Base-by-base conservation (phyloP, 148 eudicot genomes). In the Limonium bicolor region DNA sequence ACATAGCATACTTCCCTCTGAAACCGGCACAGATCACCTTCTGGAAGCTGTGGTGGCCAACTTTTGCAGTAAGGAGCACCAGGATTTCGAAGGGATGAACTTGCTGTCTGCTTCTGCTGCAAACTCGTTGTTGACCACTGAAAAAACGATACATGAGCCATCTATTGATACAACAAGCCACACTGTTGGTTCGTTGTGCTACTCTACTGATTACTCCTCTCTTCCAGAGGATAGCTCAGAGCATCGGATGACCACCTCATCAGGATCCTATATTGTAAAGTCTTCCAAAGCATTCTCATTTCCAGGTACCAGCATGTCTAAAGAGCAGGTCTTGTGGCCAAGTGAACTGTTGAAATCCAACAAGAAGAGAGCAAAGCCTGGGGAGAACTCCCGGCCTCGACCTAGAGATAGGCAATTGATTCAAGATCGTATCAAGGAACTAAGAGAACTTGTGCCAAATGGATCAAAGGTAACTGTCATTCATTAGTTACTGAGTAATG, bases 361-460 rank as follows among this genome's bases (percentile, higher is more conserved):
- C 48, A 87, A 70, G 53, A 92, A 92, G 65, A 77, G 99, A 72
- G 76, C 76, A 65, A 92, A 92, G 65, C 88, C 95, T 34, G 95
- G 99, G 15, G 99, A 92, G 56, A 85, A 70, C 54, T 94, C 99
- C 29, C 63, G 95, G 39, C 99, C 95, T 13, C 76, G 99, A 63
- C 99, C 99, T 20, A 92, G 85, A 64, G 99, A 92, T 65, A 82
- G 99, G 20, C 99, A 92, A 61, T 85, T 92, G 99, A 85, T 85
- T 41, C 99, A 92, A 78, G 95, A 92, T 65, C 99, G 94, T 44
- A 86, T 92, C 30, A 92, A 92, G 59, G 99, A 92, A 61, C 68
- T 92, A 32, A 75, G 95, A 29, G 99, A 92, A 49, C 81, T 92
- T 36, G 88, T 92, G 51, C 99, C 99, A 24, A 85, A 79, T 50